Percentiles rank a stretch among this genome's conserved stretches.
These are phyloP conservation scores for Hemileccinum impolitum DNA, from an alignment of 768 basidiomycete genomes.

Conservation along the genomic window DNA sequence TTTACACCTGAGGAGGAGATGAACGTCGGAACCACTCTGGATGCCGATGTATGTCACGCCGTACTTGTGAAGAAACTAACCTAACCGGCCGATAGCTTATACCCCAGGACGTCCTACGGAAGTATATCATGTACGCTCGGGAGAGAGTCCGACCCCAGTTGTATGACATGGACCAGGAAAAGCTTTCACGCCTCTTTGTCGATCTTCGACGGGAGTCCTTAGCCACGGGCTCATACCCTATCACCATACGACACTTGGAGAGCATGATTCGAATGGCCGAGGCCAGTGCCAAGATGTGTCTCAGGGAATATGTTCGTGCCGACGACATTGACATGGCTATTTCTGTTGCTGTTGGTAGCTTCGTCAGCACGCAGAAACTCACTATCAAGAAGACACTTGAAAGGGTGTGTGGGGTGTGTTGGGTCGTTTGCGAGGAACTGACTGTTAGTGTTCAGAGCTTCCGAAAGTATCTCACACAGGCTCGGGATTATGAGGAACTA, in stretches of 20 bases:
- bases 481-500: conserved; percentile 93
- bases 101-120: conserved; percentile 91
- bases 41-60: conserved; percentile 75
- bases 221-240: conserved; percentile 97
- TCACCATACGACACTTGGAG: conserved; percentile 96
- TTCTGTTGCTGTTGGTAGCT: conserved; percentile 90
- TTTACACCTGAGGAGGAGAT: conserved; percentile 92
- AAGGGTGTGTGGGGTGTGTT: conserved; percentile 47
- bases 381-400: conserved; percentile 98
- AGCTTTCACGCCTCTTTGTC: conserved; percentile 88
- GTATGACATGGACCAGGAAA: conserved; percentile 93
- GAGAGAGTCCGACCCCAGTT: conserved; percentile 92
- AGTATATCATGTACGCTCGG: conserved; percentile 98
- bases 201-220: conserved; percentile 95
- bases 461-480: conserved; percentile 95
- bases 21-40: conserved; percentile 82
- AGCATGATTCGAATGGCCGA: conserved; percentile 99
- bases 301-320: conserved; percentile 91
- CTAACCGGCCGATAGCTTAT: conserved; percentile 63
- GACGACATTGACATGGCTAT: conserved; percentile 98
- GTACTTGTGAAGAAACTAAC: not conserved
- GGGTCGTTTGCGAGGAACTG: conserved; percentile 1
- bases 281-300: conserved; percentile 97
- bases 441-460: conserved; percentile 60
- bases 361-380: conserved; percentile 96